phyloP scores from a whole-genome alignment of 225 moss, liverwort and hornwort genomes.

The Bryoerythrophyllum caledonicum region DNA sequence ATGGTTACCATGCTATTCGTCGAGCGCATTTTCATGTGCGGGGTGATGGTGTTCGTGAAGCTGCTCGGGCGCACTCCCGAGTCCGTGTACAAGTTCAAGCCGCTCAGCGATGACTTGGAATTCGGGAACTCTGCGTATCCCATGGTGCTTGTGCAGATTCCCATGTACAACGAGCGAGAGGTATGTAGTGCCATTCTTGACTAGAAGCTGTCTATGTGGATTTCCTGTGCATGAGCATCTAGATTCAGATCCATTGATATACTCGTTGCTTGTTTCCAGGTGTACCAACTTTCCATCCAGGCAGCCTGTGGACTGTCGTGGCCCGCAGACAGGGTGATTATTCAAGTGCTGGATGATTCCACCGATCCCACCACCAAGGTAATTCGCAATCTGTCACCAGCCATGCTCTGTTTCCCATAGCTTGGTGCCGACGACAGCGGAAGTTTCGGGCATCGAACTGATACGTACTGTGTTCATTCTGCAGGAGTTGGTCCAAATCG shows the following conservation, averaged over 20 bases:
- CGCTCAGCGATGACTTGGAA: conserved; percentile 63
- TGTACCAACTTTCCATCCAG: conserved; percentile 76
- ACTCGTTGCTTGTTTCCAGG: conserved; percentile 31
- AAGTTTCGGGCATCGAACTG: not conserved
- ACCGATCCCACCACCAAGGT: conserved; percentile 75
- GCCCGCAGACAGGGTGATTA: conserved; percentile 77
- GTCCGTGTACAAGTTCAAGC: conserved; percentile 49
- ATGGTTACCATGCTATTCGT: conserved; percentile 86
- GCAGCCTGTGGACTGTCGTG: conserved; percentile 76
- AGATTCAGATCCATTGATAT: not conserved
- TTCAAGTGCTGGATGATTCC: conserved; percentile 81
- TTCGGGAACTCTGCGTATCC: conserved; percentile 60
- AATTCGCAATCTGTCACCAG: not conserved
- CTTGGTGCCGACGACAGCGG: too few relatives aligned
- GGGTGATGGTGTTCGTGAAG: conserved; percentile 54
- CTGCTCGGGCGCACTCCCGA: conserved; percentile 40
- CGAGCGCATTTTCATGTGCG: conserved; percentile 72
- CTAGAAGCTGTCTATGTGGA: rapidly evolving
- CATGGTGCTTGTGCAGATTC: conserved; percentile 76
- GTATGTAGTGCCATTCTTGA: not conserved
- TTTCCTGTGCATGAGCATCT: too few relatives aligned
- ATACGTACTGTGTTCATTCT: not conserved
- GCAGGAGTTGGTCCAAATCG: conserved; percentile 72
- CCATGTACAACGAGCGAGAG: conserved; percentile 82
- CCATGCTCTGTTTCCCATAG: not conserved